Base-by-base conservation (phyloP, 805 yeast species). In the Candida jianshihensis region DNA sequence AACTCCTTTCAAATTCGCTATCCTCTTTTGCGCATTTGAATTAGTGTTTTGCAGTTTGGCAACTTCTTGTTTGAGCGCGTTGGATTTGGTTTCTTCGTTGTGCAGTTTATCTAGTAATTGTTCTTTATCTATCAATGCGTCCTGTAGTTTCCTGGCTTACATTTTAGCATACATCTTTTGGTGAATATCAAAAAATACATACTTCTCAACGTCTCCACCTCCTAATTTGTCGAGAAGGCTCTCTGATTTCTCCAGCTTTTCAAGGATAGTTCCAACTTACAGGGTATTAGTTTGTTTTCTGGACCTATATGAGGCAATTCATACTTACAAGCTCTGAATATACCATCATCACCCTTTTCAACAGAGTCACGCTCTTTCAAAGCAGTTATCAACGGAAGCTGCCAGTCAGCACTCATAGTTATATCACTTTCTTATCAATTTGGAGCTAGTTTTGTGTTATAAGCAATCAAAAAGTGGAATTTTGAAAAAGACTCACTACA, bases 1-100 rank as follows among this genome's bases (percentile, higher is more conserved):
- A n/a, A 55, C 45, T 12, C 49, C 51, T 18, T 53, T 49, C 27
- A 65, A 46, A 5, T 48, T 41, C 1, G 25, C 33, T 1, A 60
- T 48, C 25, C 57, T 61, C 12, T 17, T 31, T n/a, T 52, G 52
- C 14, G 53, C 38, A 7, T 30, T 11, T 34, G 49, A 40, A 26
- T 45, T 39, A 41, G 58, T 56, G 15, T 36, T 44, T 31, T 45
- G 36, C 40, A 56, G 39, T 28, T 28, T 33, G 19, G 37, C 22
- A 17, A 20, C 27, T 43, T 38, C 14, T 17, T 15, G 22, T 38
- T 38, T 12, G 51, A 41, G 14, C 35, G 15, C 7, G 33, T 39
- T 3, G 15, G 11, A 15, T 26, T 25, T 12, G 5, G 20, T 14
- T 9, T 32, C 34, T 3, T 16, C 5, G 8, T 31, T 28, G 14